Base-by-base conservation (phyloP, 768 basidiomycete genomes). In the Hygrocybe punicea region DNA sequence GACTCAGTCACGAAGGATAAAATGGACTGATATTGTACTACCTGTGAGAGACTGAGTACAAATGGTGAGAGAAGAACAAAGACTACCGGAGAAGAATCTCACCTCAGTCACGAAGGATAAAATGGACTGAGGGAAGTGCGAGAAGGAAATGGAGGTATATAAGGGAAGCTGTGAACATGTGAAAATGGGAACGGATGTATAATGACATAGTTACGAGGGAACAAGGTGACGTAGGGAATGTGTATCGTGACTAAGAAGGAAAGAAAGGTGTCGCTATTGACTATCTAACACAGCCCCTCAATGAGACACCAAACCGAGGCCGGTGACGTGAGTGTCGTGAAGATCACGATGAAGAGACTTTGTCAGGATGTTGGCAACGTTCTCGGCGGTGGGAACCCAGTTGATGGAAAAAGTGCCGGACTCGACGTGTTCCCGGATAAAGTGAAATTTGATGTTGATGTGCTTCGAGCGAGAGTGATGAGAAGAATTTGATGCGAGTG, bases 311-410 rank as follows among this genome's bases (percentile, higher is more conserved):
- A 59, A 35, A 35, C 56, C 33, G 25, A 59, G 49, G 37, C 55
- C 48, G 16, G 35, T 42, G 39, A 17, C 52, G 29, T 58, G 36
- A 8, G 29, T 49, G 24, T 29, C 49, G 19, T 45, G 44, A 35
- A 35, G 29, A 14, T 11, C 21, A n/a, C 37, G 33, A 24, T 24
- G 35, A 9, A 76, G 65, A 2, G 66, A 53, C 57, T 79, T 78
- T 0, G 75, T 79, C 52, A 80, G 69, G 8, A 74, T 64, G 60
- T 79, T 76, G 0, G 77, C 73, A 11, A 65, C 47, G 58, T 73
- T 77, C 25, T 74, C 62, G 0, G 49, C 36, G 0, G 74, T 73
- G 2, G 72, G 67, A 23, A 72, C 60, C 62, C 73, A 73, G 5
- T 34, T 8, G 5, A 73, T 46, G 2, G 16, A 13, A 25, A 76